A percentile compares a stretch with the other conserved stretches of the same genome.
These are phyloP conservation scores for Chaetomium strumarium DNA, from an alignment of 2,329 filamentous ascomycete species.

Conservation along the genomic window DNA sequence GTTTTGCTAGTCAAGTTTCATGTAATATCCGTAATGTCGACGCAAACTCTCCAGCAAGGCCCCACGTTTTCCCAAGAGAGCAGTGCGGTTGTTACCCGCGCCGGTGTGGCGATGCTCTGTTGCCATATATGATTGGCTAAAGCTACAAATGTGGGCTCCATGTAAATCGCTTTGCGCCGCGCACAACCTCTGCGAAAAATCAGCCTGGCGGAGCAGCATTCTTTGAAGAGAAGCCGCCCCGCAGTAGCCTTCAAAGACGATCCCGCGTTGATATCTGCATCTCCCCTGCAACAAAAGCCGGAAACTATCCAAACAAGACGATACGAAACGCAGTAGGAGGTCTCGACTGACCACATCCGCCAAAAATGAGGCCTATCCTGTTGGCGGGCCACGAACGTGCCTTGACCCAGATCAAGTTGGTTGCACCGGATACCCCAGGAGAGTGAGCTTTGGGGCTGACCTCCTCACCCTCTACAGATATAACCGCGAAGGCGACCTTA, in stretches of 20 bases:
- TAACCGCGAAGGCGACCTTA: constrained; percentile 90
- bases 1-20: too few species aligned
- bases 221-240: constrained; percentile 9
- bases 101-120: too few species aligned
- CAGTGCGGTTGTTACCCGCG: too few species aligned
- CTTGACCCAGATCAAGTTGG: constrained; percentile 86
- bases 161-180: too few species aligned
- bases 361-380: constrained; percentile 91
- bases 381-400: constrained; percentile 95
- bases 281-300: constrained; percentile 1
- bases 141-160: too few species aligned
- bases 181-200: constrained; percentile 27
- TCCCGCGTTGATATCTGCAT: constrained; percentile 2
- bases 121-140: too few species aligned
- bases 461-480: constrained; percentile 47
- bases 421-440: constrained; percentile 13
- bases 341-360: constrained; percentile 6
- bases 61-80: too few species aligned
- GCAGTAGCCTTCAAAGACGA: constrained; percentile 13
- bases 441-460: constrained; percentile 1
- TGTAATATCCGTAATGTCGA: too few species aligned
- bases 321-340: not conserved
- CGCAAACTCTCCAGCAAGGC: too few species aligned
- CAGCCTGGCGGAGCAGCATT: constrained; percentile 9
- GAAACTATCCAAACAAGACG: not conserved